A percentile compares a stretch with the other conserved stretches of the same genome.
Evolutionary conservation across 2,329 filamentous ascomycete genomes (phyloP).

Genomic region (Alternaria atra): DNA sequence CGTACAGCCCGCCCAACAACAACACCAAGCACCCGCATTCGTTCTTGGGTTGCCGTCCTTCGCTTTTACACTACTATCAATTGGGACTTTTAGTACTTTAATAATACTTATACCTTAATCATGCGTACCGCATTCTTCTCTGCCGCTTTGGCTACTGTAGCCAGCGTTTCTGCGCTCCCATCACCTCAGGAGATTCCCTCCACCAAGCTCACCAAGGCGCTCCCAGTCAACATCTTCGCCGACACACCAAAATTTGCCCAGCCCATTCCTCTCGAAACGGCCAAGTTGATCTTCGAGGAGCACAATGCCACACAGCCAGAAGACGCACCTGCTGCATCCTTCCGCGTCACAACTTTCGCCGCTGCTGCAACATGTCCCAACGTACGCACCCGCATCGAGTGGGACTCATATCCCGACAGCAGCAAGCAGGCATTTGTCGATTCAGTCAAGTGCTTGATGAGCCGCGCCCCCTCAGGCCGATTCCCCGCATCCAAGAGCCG

Average conservation of each 20-base stretch:
- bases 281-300: constrained; percentile 10
- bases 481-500: constrained; percentile 38
- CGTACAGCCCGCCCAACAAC: constrained; percentile 13
- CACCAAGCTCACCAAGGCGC: constrained; percentile 10
- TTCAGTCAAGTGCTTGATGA: constrained; percentile 43
- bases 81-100: neutral
- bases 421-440: constrained; percentile 39
- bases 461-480: constrained; percentile 31
- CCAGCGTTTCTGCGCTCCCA: constrained; percentile 22
- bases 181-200: constrained; percentile 15
- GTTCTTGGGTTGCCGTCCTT: constrained; percentile 13
- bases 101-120: constrained; percentile 25
- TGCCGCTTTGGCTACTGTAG: constrained; percentile 25
- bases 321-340: neutral
- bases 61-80: constrained; percentile 15
- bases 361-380: constrained; percentile 35
- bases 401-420: constrained; percentile 38
- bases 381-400: constrained; percentile 42
- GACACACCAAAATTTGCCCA: constrained; percentile 13
- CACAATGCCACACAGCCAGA: constrained; percentile 1
- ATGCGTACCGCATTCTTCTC: constrained; percentile 28
- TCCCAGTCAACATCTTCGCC: constrained; percentile 19
- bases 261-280: constrained; percentile 19
- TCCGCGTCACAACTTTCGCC: neutral
- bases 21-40: constrained; percentile 9